A percentile compares a stretch with the other conserved stretches of the same genome.
phyloP scores from a whole-genome alignment of 306 rosid species.

The Quercus bicolor region DNA sequence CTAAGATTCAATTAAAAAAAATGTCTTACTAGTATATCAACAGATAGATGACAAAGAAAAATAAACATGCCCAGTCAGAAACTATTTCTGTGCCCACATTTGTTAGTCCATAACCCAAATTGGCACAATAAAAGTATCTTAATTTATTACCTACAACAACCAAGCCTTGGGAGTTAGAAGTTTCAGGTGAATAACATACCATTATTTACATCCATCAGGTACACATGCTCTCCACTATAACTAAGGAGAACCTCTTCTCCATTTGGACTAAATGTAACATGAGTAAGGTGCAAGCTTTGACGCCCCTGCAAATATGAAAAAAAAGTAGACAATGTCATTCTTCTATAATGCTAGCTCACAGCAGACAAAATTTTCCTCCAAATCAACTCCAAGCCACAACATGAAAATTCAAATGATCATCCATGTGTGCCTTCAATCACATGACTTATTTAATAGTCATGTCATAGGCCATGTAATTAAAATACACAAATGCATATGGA shows the following conservation, averaged over 20 bases:
- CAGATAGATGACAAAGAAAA: not conserved
- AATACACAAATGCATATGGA: too few relatives aligned
- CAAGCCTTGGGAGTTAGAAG: conserved; percentile 2
- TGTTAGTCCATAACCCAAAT: not conserved
- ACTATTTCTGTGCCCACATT: not conserved
- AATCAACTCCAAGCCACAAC: too few relatives aligned
- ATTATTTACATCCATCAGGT: conserved; percentile 77
- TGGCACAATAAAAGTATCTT: too few relatives aligned
- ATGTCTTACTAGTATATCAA: too few relatives aligned
- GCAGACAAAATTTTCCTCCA: not conserved
- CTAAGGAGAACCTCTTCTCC: conserved; percentile 97
- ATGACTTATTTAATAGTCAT: too few relatives aligned
- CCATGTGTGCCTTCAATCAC: too few relatives aligned
- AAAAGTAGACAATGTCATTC: not conserved
- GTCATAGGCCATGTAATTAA: too few relatives aligned
- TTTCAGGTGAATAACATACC: conserved; percentile 42
- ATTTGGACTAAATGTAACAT: conserved; percentile 89
- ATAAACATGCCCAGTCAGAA: not conserved
- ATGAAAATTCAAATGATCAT: too few relatives aligned
- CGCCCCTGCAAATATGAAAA: conserved; percentile 52
- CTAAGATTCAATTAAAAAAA: too few relatives aligned
- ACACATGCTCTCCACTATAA: conserved; percentile 96
- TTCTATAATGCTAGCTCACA: conserved; percentile 1
- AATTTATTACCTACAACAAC: too few relatives aligned
- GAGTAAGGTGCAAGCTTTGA: conserved; percentile 83